Evolutionary conservation across 805 yeast species (phyloP).

Genomic region (Kluyveromyces dobzhanskii): DNA sequence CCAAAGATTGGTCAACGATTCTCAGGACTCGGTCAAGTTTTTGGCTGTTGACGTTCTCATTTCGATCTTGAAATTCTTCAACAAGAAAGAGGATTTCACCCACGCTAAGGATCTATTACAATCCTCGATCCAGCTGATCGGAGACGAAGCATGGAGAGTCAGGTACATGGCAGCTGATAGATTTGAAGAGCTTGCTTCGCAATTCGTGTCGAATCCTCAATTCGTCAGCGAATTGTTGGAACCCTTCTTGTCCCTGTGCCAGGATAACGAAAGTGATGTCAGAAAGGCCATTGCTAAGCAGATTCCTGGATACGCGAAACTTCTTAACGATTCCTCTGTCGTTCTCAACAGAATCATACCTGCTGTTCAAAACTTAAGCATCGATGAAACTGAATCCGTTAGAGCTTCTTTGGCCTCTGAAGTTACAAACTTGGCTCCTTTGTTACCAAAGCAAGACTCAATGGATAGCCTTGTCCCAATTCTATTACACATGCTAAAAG

Average conservation of each 20-base stretch:
- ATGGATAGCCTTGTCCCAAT: constrained; percentile 78
- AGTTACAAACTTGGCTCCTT: constrained; percentile 78
- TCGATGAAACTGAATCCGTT: constrained; percentile 88
- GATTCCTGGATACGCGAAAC: constrained; percentile 62
- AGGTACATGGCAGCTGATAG: constrained; percentile 97
- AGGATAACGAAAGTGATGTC: constrained; percentile 94
- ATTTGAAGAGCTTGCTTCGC: constrained; percentile 63
- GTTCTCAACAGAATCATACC: constrained; percentile 72
- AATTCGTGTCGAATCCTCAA: constrained; percentile 48
- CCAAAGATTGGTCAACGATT: constrained; percentile 66
- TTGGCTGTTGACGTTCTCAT: constrained; percentile 82
- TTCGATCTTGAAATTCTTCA: constrained; percentile 66
- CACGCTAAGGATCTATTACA: constrained; percentile 57
- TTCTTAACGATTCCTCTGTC: constrained; percentile 39
- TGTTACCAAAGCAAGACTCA: constrained; percentile 77
- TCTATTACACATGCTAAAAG: constrained; percentile 87
- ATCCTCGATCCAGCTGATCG: constrained; percentile 61
- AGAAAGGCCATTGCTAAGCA: constrained; percentile 92
- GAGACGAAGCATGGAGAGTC: constrained; percentile 96
- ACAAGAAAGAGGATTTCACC: constrained; percentile 44
- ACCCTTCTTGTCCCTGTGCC: constrained; percentile 68
- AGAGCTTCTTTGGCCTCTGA: constrained; percentile 88
- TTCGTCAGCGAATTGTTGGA: constrained; percentile 43
- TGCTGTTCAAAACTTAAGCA: constrained; percentile 69
- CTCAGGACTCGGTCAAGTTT: constrained; percentile 91